These are phyloP conservation scores for Sporothrix mexicana DNA, from an alignment of 2,329 filamentous ascomycete genomes.

Conservation along the genomic window DNA sequence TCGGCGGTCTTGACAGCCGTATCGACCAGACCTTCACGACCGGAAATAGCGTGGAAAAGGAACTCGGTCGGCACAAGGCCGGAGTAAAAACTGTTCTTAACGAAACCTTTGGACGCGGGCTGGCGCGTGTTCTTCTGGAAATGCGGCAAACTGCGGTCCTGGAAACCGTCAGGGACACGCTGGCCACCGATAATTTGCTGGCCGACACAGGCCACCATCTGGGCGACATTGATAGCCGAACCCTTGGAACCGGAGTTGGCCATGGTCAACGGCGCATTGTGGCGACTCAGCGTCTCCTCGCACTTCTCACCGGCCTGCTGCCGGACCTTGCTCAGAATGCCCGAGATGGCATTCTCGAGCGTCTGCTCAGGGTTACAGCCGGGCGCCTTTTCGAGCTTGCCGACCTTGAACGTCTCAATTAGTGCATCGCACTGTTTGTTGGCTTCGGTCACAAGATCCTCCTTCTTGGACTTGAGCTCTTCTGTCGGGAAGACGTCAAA, in stretches of 20 bases:
- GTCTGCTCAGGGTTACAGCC: slow-evolving; percentile 93
- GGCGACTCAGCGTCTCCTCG: slow-evolving; percentile 85
- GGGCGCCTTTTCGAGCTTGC: slow-evolving; percentile 81
- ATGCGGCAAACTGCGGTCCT: slow-evolving; percentile 91
- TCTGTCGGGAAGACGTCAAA: slow-evolving; percentile 88
- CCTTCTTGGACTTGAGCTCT: slow-evolving; percentile 73
- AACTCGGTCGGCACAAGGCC: slow-evolving; percentile 91
- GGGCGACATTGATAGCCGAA: slow-evolving; percentile 96
- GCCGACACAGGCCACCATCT: slow-evolving; percentile 97
- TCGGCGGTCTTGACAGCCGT: slow-evolving; percentile 99
- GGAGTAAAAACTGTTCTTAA: slow-evolving; percentile 95
- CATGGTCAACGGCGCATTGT: slow-evolving; percentile 95
- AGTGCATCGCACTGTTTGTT: slow-evolving; percentile 83
- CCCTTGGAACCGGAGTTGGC: slow-evolving; percentile 97
- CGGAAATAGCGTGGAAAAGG: slow-evolving; percentile 97
- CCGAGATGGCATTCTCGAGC: slow-evolving; percentile 87
- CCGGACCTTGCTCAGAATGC: slow-evolving; percentile 89
- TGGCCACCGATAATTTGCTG: slow-evolving; percentile 96
- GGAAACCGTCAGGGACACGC: slow-evolving; percentile 94
- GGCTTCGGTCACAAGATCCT: slow-evolving; percentile 74
- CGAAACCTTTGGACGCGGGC: slow-evolving; percentile 95
- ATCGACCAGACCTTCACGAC: slow-evolving; percentile 97
- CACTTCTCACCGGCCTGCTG: slow-evolving; percentile 89
- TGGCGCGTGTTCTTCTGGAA: slow-evolving; percentile 92
- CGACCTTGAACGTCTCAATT: slow-evolving; percentile 78